A percentile compares a stretch with the other conserved stretches of the same genome.
Evolutionary conservation across 2,329 filamentous ascomycete genomes (phyloP).

Genomic region (Mycosphaerella sp.): DNA sequence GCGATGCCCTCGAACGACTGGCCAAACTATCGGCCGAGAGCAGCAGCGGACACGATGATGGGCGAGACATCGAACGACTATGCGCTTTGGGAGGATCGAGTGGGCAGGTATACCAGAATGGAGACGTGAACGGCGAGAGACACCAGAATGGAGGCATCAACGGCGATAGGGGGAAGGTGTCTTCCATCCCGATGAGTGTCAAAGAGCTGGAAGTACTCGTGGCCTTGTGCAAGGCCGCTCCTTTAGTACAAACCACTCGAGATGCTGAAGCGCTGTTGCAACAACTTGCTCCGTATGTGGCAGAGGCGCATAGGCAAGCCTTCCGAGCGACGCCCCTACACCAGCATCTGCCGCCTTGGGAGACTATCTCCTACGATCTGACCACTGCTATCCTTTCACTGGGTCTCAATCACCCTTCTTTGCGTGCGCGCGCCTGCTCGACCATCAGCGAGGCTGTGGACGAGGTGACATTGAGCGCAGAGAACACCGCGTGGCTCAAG

Average conservation of each 20-base stretch:
- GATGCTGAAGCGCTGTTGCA: constrained; percentile 71
- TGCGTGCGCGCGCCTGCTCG: constrained; percentile 60
- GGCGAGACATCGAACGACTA: constrained; percentile 37
- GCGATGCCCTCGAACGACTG: constrained; percentile 47
- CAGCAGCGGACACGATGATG: constrained; percentile 23
- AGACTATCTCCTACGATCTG: constrained; percentile 71
- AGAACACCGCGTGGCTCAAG: constrained; percentile 40
- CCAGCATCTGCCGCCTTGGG: constrained; percentile 77
- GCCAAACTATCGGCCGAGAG: constrained; percentile 42
- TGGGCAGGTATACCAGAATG: neutral
- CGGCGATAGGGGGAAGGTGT: constrained; percentile 11
- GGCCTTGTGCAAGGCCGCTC: constrained; percentile 83
- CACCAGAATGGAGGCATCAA: constrained; percentile 18
- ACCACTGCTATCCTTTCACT: constrained; percentile 75
- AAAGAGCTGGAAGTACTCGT: constrained; percentile 89
- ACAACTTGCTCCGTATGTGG: constrained; percentile 76
- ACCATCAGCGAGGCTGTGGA: constrained; percentile 67
- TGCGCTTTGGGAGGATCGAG: constrained; percentile 33
- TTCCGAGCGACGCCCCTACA: constrained; percentile 78
- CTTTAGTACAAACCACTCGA: constrained; percentile 61
- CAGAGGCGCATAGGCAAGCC: constrained; percentile 72
- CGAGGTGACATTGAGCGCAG: constrained; percentile 59
- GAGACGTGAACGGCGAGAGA: neutral
- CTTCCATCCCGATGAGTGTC: constrained; percentile 47
- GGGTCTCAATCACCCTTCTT: constrained; percentile 62